A percentile compares a stretch with the other conserved stretches of the same genome.
Conservation (phyloP, 1,284 basidiomycete genomes). For the Agroathelia rolfsii region DNA sequence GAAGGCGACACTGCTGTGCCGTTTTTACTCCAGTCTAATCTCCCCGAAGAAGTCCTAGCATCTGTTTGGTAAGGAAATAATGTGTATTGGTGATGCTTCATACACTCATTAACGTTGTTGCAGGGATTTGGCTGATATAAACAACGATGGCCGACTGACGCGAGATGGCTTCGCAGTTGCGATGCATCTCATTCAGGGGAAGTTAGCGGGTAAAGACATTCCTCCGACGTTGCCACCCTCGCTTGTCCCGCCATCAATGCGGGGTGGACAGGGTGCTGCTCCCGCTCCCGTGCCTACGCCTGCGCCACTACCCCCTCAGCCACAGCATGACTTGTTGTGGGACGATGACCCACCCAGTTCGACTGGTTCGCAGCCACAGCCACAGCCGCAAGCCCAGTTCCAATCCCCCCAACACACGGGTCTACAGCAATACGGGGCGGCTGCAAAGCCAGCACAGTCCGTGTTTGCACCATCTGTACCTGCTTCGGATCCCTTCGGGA, state of each 20-base stretch:
- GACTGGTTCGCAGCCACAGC: slow-evolving; percentile 22
- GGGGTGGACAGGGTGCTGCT: slow-evolving; percentile 23
- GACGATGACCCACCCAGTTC: slow-evolving; percentile 57
- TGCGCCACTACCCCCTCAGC: slow-evolving; percentile 23
- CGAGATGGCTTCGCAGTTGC: slow-evolving; percentile 95
- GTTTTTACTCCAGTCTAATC: slow-evolving; percentile 89
- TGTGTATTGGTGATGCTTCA: slow-evolving; percentile 3
- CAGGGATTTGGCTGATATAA: slow-evolving; percentile 92
- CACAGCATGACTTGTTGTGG: slow-evolving; percentile 37
- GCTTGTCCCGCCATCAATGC: slow-evolving; percentile 77
- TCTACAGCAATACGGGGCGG: slow-evolving; percentile 22
- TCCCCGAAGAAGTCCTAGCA: slow-evolving; percentile 79
- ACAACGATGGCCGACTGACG: slow-evolving; percentile 81
- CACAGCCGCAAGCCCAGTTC: slow-evolving; percentile 14
- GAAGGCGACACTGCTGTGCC: slow-evolving; percentile 93
- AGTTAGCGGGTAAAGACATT: slow-evolving; percentile 76
- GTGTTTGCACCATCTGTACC: slow-evolving; percentile 14
- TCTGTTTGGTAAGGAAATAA: slow-evolving; percentile 70
- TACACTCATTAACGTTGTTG: slow-evolving; percentile 9
- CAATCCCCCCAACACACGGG: slow-evolving; percentile 22
- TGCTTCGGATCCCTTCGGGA: slow-evolving; percentile 33
- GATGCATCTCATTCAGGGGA: slow-evolving; percentile 88
- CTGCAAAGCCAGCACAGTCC: slow-evolving; percentile 23
- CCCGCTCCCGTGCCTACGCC: slow-evolving; percentile 21
- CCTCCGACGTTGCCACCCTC: slow-evolving; percentile 64